These are phyloP conservation scores for Vitis hybrid DNA, from an alignment of 177 flowering plant species.

Conservation along the genomic window DNA sequence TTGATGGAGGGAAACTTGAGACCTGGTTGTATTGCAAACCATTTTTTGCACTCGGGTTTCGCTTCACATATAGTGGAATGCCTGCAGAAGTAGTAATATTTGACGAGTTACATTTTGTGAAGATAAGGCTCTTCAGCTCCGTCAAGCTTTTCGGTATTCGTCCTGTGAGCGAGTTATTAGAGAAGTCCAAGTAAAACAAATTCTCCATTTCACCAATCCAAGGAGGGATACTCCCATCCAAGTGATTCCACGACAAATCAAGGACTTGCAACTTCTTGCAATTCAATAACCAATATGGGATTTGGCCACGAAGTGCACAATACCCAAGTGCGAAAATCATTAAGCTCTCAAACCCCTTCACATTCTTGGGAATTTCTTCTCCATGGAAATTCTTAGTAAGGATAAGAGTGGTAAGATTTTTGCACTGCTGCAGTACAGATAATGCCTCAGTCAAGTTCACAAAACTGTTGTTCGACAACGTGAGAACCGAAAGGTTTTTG, in stretches of 20 bases:
- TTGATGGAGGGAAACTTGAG: constrained; percentile 77
- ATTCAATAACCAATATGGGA: constrained; percentile 65
- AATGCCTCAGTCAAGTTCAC: constrained; percentile 51
- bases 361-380: constrained; percentile 58
- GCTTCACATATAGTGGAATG: constrained; percentile 70
- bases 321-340: constrained; percentile 63
- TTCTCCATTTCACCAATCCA: constrained; percentile 74
- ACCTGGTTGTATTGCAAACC: constrained; percentile 79
- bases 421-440: constrained; percentile 52
- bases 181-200: constrained; percentile 81
- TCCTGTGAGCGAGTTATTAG: constrained; percentile 76
- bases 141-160: constrained; percentile 64
- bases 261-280: constrained; percentile 62
- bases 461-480: constrained; percentile 79
- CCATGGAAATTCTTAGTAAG: constrained; percentile 68
- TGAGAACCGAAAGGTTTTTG: constrained; percentile 52
- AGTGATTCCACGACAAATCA: constrained; percentile 81
- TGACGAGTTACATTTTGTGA: constrained; percentile 24
- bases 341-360: constrained; percentile 51
- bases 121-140: constrained; percentile 53
- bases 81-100: constrained; percentile 32
- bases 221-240: constrained; percentile 64
- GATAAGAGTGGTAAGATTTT: constrained; percentile 66
- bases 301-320: constrained; percentile 65
- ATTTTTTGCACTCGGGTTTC: constrained; percentile 57